These are phyloP conservation scores for Haplographium delicatum DNA, from an alignment of 495 filamentous ascomycete species.

Conservation along the genomic window DNA sequence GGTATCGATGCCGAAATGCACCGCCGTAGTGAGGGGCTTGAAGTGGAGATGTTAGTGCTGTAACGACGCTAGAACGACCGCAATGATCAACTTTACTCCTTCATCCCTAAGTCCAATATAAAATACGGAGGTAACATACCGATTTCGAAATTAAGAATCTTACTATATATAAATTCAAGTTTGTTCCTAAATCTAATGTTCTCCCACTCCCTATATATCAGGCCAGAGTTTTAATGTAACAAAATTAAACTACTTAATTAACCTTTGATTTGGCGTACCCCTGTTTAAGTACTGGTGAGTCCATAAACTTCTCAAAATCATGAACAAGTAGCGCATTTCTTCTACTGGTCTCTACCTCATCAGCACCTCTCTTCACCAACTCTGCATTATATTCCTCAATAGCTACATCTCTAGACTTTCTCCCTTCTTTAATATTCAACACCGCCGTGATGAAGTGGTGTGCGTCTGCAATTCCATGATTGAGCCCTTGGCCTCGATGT, in stretches of 20 bases:
- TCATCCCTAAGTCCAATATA: too few species aligned
- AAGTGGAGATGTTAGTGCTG: too few species aligned
- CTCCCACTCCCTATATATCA: too few species aligned
- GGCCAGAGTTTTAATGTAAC: too few species aligned
- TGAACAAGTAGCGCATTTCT: background rate
- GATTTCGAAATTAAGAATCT: too few species aligned
- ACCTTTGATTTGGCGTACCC: background rate
- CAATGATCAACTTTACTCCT: too few species aligned
- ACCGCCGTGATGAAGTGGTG: background rate
- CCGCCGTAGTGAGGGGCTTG: too few species aligned
- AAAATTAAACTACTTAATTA: background rate
- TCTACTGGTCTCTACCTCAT: background rate
- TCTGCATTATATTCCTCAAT: background rate
- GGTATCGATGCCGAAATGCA: too few species aligned
- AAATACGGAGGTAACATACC: too few species aligned
- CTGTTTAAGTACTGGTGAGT: background rate
- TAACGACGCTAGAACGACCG: too few species aligned
- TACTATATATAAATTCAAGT: too few species aligned
- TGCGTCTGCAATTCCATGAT: background rate
- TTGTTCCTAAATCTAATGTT: too few species aligned
- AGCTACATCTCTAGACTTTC: background rate
- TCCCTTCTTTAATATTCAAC: background rate
- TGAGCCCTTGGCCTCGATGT: background rate
- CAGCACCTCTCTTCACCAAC: background rate
- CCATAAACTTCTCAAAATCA: constrained; percentile 1